Evolutionary conservation across 129 eudicot genomes (phyloP).

Genomic region (Sambucus nigra): DNA sequence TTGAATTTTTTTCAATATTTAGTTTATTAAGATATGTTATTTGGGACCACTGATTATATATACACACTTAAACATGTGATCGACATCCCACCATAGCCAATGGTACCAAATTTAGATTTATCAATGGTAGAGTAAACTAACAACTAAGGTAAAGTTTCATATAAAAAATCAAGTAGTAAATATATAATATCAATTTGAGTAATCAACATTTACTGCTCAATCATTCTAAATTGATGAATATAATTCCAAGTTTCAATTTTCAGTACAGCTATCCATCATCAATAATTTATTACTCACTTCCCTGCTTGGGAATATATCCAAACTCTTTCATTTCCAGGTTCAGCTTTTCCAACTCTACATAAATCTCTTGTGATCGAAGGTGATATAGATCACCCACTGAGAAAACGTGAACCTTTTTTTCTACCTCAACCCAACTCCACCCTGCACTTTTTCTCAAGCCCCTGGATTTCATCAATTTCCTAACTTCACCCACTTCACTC

Average conservation of each 20-base stretch:
- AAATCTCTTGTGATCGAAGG: conserved; percentile 10
- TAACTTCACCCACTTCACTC: conserved; percentile 23
- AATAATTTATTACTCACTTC: neutral
- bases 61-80: no score
- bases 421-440: conserved; percentile 41
- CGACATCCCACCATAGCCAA: no score
- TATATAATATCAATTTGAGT: no score
- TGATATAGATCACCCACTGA: conserved; percentile 21
- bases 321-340: conserved; percentile 17
- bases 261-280: neutral
- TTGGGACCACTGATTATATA: no score
- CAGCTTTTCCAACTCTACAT: conserved; percentile 17
- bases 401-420: conserved; percentile 15
- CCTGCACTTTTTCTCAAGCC: conserved; percentile 28
- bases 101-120: no score
- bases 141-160: no score
- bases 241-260: neutral
- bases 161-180: no score
- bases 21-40: no score
- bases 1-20: no score
- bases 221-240: no score
- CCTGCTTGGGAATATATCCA: neutral
- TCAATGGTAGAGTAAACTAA: no score
- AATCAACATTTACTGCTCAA: no score
- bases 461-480: conserved; percentile 28